These are phyloP conservation scores for Cystoisospora suis DNA, from an alignment of 169 alveolate species.

Conservation along the genomic window DNA sequence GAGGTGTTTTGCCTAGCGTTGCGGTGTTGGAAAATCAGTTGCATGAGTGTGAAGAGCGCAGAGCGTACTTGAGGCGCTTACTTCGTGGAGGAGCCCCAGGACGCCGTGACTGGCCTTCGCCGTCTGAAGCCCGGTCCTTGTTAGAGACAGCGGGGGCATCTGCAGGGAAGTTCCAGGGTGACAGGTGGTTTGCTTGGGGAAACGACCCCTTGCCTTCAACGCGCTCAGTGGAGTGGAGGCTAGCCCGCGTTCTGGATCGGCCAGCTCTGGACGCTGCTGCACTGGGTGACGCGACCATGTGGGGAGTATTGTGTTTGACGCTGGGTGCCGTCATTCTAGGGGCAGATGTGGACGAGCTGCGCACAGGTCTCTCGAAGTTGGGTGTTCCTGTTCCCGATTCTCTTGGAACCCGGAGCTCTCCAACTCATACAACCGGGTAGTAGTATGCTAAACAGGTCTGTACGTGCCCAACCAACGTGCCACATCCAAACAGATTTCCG, in stretches of 20 bases:
- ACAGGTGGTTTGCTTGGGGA: conserved; percentile 1
- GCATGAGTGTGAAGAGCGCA: neutral
- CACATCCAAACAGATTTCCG: no score
- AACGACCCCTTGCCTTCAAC: conserved; percentile 2
- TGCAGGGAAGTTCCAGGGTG: neutral
- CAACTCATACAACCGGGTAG: no score
- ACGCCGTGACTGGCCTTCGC: conserved; percentile 16
- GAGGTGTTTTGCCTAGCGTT: no score
- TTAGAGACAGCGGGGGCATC: conserved; percentile 12
- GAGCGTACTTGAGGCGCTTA: neutral
- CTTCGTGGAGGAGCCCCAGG: conserved; percentile 22
- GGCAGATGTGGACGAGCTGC: neutral
- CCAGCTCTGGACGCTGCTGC: conserved; percentile 4
- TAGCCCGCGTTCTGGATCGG: neutral
- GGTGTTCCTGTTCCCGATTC: neutral
- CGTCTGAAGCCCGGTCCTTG: neutral
- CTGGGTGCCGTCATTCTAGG: conserved; percentile 6
- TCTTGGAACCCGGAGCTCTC: no score
- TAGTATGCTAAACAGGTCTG: no score
- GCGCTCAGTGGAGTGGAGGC: conserved; percentile 16
- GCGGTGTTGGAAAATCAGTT: neutral
- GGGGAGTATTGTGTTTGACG: neutral
- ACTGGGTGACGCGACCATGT: neutral
- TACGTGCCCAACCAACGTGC: no score
- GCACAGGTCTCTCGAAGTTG: neutral